Evolutionary conservation across 768 basidiomycete genomes (phyloP), one percentile per base, ranked within the genome.

Genomic region (Pluteus cervinus): DNA sequence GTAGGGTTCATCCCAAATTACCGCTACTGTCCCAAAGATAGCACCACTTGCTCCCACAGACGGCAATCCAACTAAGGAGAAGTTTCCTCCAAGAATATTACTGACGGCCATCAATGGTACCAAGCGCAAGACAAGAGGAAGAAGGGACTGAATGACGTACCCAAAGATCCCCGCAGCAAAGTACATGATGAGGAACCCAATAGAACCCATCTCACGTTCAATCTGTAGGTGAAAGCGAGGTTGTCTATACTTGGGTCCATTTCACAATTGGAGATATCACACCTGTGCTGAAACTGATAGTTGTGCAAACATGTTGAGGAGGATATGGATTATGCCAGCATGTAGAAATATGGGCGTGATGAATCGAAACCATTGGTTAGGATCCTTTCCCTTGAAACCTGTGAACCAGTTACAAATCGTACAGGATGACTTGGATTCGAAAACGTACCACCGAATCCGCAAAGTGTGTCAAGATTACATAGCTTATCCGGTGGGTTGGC

Each of bases 31-130:
- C 11, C 88, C 90, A 40, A 94, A 92, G 39, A 97, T 85, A 1
- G 93, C 90, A 5, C 94, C 94, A 47, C 83, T 87, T 2, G 94
- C 96, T 29, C 94, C 94, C 8, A 91, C 73, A 9, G 87, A 90
- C 0, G 94, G 92, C 14, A 82, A 62, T 6, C 91, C 93, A 3
- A 92, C 84, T 9, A 94, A 64, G 2, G 89, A 71, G 54, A 98
- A 98, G 60, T 96, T 97, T 2, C 90, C 91, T 16, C 94, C 93
- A 18, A 98, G 68, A 17, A 91, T 74, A 48, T 90, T 90, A 24
- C 85, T 86, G 12, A 10, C 31, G 4, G 20, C 12, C 44, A n/a
- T 16, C 37, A 15, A 36, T 24, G 12, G 7, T 20, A 39, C 6
- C 24, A 26, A 43, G n/a, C 28, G 9, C 4, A 31, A 28, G n/a